phyloP scores from a whole-genome alignment of 1,284 basidiomycete species.

The Chondrostereum purpureum region DNA sequence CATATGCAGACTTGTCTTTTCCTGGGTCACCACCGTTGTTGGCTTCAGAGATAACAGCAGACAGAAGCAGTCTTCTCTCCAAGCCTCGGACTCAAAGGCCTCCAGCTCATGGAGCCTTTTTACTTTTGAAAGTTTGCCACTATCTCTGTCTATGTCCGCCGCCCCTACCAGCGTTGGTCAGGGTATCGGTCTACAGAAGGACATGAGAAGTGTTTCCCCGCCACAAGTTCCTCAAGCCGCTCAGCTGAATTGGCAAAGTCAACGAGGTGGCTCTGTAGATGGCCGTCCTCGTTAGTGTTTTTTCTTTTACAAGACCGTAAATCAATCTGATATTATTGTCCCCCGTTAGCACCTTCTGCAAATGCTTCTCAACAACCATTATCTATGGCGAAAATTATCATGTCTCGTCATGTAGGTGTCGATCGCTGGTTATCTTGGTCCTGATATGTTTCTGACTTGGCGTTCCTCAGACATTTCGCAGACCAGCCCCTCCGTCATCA shows the following conservation, averaged over 20 bases:
- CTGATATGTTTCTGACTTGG: slow-evolving; percentile 3
- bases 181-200: slow-evolving; percentile 21
- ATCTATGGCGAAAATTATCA: slow-evolving; percentile 42
- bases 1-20: not conserved
- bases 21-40: not conserved
- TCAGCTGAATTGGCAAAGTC: slow-evolving; percentile 11
- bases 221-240: not conserved
- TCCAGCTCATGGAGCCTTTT: slow-evolving; percentile 24
- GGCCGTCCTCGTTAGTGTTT: slow-evolving; percentile 29
- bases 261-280: slow-evolving; percentile 27
- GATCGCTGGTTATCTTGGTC: slow-evolving; percentile 2
- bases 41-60: not conserved
- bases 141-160: slow-evolving; percentile 23
- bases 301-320: not conserved
- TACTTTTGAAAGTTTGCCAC: slow-evolving; percentile 27
- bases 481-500: slow-evolving; percentile 29
- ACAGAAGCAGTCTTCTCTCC: not conserved
- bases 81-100: not conserved
- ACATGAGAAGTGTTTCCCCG: slow-evolving; percentile 6
- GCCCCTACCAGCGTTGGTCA: slow-evolving; percentile 16
- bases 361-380: slow-evolving; percentile 34
- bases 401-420: slow-evolving; percentile 36
- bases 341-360: slow-evolving; percentile 27
- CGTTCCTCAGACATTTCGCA: slow-evolving; percentile 28
- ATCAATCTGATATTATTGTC: not conserved